phyloP scores from a whole-genome alignment of 2,329 filamentous ascomycete genomes.

The Xylariales sp. region DNA sequence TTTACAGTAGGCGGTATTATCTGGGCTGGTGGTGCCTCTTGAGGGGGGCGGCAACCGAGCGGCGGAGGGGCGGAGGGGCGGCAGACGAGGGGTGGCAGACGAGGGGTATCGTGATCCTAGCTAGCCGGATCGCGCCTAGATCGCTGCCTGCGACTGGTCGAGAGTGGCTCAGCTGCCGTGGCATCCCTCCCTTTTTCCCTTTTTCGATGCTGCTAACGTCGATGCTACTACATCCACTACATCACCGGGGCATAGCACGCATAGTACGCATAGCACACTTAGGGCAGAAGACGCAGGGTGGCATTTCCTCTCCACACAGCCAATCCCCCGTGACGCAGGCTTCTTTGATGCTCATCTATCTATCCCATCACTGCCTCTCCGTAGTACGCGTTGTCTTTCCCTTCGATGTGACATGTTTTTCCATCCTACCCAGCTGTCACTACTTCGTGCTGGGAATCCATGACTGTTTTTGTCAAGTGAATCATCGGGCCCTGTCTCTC shows the following conservation, averaged over 20 bases:
- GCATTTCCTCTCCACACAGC: conserved; percentile 25
- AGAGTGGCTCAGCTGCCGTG: conserved; percentile 43
- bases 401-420: conserved; percentile 46
- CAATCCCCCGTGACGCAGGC: conserved; percentile 44
- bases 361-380: background rate
- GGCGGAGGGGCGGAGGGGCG: too few relatives aligned
- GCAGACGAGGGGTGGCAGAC: too few relatives aligned
- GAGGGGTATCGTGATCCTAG: conserved; percentile 34
- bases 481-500: conserved; percentile 41
- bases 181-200: background rate
- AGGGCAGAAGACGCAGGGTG: conserved; percentile 36
- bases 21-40: background rate
- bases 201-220: background rate
- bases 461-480: conserved; percentile 35
- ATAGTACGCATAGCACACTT: conserved; percentile 10
- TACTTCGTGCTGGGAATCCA: conserved; percentile 38
- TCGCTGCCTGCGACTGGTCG: conserved; percentile 39
- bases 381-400: conserved; percentile 37
- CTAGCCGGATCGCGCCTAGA: conserved; percentile 40
- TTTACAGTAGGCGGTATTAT: background rate
- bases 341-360: conserved; percentile 32
- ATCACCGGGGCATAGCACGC: conserved; percentile 23
- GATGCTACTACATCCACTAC: conserved; percentile 9
- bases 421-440: conserved; percentile 23
- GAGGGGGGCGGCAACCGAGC: too few relatives aligned